These are phyloP conservation scores for Phytophthora vignae DNA, from an alignment of 352 stramenopile genomes.

Conservation along the genomic window DNA sequence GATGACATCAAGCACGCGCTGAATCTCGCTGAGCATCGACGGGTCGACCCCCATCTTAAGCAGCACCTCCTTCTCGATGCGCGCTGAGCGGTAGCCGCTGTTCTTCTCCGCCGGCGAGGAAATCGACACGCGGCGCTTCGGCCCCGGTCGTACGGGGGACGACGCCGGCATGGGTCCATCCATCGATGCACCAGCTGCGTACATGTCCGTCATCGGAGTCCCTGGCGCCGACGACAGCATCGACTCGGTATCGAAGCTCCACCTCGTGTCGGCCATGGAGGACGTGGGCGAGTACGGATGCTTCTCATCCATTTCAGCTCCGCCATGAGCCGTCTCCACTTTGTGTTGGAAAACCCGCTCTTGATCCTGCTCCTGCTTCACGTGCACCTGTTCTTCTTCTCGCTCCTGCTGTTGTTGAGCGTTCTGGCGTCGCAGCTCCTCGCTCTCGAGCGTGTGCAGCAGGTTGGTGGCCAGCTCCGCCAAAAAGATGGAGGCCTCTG, in stretches of 20 bases:
- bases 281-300: slow-evolving; percentile 48
- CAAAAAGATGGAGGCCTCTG: slow-evolving; percentile 79
- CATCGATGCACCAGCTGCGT: slow-evolving; percentile 15
- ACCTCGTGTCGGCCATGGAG: slow-evolving; percentile 55
- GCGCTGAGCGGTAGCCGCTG: slow-evolving; percentile 56
- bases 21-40: slow-evolving; percentile 77
- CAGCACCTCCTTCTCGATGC: slow-evolving; percentile 81
- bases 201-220: slow-evolving; percentile 38
- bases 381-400: slow-evolving; percentile 7
- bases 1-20: slow-evolving; percentile 67
- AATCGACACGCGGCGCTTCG: slow-evolving; percentile 18
- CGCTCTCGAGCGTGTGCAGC: slow-evolving; percentile 69
- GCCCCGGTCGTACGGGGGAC: slow-evolving; percentile 7
- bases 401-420: slow-evolving; percentile 15
- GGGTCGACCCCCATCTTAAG: slow-evolving; percentile 76
- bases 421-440: slow-evolving; percentile 46
- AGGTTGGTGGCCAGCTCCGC: slow-evolving; percentile 80
- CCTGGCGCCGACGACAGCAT: slow-evolving; percentile 45
- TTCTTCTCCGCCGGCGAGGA: slow-evolving; percentile 38
- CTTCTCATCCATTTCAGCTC: slow-evolving; percentile 14
- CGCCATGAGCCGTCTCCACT: background rate
- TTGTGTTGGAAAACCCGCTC: slow-evolving; percentile 18
- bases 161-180: slow-evolving; percentile 19
- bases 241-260: slow-evolving; percentile 68
- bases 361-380: slow-evolving; percentile 24